Evolutionary conservation across 208 protist genomes (phyloP).

Genomic region (Trichomonas tenax): DNA sequence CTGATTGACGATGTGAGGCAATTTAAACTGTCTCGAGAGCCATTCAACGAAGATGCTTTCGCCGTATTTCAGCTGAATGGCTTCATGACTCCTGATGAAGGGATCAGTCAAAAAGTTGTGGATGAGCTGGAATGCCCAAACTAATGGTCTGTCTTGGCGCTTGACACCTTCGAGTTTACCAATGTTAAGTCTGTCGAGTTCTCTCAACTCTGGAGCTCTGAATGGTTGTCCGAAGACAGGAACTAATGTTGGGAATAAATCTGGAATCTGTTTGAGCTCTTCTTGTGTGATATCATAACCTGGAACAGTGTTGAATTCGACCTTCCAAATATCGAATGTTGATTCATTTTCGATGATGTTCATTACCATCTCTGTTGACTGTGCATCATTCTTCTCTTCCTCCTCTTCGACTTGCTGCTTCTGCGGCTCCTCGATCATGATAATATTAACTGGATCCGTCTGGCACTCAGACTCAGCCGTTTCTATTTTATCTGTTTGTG

Average conservation of each 20-base stretch:
- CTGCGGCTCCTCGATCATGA: background rate
- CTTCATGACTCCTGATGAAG: background rate
- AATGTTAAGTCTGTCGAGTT: background rate
- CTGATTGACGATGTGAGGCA: background rate
- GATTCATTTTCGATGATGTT: background rate
- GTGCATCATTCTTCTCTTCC: background rate
- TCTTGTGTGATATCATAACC: background rate
- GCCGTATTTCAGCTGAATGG: background rate
- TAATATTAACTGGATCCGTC: background rate
- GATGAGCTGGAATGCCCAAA: background rate
- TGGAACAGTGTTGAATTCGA: background rate
- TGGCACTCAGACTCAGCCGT: background rate
- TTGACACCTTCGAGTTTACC: background rate
- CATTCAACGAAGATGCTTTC: background rate
- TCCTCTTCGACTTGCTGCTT: background rate
- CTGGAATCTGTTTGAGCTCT: background rate
- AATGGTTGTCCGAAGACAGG: background rate
- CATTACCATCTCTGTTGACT: background rate
- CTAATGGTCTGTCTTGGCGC: background rate
- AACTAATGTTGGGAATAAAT: background rate
- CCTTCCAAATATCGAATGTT: background rate
- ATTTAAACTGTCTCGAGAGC: background rate
- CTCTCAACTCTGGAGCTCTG: background rate
- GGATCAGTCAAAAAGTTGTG: conserved; percentile 13
- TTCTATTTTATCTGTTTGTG: background rate